A percentile compares a stretch with the other conserved stretches of the same genome.
Conservation (phyloP, 495 filamentous ascomycete genomes). For the Tuber umbilicatum region DNA sequence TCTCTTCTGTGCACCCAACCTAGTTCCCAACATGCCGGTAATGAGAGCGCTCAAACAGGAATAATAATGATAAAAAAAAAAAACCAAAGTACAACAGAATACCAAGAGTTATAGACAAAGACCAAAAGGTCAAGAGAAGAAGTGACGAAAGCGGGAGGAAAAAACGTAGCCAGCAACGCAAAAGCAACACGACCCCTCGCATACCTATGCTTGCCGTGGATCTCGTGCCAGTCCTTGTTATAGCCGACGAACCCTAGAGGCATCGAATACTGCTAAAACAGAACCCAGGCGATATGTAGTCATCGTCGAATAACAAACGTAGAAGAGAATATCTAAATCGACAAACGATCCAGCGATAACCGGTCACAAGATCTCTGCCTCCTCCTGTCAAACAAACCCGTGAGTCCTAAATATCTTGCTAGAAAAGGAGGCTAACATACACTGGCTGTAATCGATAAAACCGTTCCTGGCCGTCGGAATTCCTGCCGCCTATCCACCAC, state of each 20-base stretch:
- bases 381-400: conserved; percentile 18
- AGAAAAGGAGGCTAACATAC: conserved; percentile 26
- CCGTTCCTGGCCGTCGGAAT: conserved; percentile 62
- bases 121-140: background rate
- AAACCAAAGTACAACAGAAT: background rate
- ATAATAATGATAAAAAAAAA: background rate
- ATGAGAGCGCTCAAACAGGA: background rate
- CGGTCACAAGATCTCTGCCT: conserved; percentile 41
- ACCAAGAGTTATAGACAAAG: background rate
- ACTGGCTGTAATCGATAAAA: conserved; percentile 53
- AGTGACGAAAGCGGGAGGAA: background rate
- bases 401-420: background rate
- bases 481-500: conserved; percentile 69
- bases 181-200: background rate
- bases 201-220: background rate
- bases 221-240: background rate
- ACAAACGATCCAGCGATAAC: conserved; percentile 39
- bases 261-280: background rate
- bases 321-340: conserved; percentile 23
- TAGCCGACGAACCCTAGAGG: background rate
- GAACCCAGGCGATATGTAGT: background rate
- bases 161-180: background rate
- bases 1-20: background rate
- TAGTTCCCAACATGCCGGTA: background rate
- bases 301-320: background rate